Base-by-base conservation (phyloP, 2,329 filamentous ascomycete species). In the Pseudogymnoascus sp. region DNA sequence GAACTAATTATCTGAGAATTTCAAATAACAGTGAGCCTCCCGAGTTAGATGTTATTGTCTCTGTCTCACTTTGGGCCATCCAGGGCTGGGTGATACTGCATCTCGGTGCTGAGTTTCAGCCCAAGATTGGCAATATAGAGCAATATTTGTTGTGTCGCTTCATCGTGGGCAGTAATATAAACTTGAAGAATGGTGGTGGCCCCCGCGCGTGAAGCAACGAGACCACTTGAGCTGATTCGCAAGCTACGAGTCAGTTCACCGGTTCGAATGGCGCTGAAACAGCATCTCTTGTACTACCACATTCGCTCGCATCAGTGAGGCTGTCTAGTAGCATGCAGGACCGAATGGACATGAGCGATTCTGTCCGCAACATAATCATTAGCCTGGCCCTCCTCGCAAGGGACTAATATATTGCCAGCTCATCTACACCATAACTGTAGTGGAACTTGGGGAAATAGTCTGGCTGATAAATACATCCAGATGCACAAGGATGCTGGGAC, bases 211-310 rank as follows among this genome's bases (percentile, higher is more conserved):
- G 53, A 2, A 35, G 33, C 14, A 59, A 59, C 18, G 53, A 59
- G 25, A 59, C 53, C 53, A 59, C 1, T 33, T 35, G 33, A 59
- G 28, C 53, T 59, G 53, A 18, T 23, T 35, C 14, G 53, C 1
- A 59, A 59, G 25, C 28, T n/a, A 33, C 25, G 6, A 59, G 53
- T 59, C 53, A 35, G 53, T 59, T 59, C 53, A 59, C 53, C 53
- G 53, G 53, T 59, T 59, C 25, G 28, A 7, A 33, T 59, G 28
- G 25, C 33, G 53, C 53, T 59, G 53, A 59, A 59, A 59, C 53
- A 23, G 14, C 25, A 56, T 2, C 6, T 28, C 28, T 28, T 21
- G n/a, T n/a, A n/a, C n/a, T 42, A 2, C 38, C 38, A 21, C 0
- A 42, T 21, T 42, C 38, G 38, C 38, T 21, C 38, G 12, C 38